Conservation (phyloP, 1,139 yeast species). For the Protomyces macrosporus region DNA sequence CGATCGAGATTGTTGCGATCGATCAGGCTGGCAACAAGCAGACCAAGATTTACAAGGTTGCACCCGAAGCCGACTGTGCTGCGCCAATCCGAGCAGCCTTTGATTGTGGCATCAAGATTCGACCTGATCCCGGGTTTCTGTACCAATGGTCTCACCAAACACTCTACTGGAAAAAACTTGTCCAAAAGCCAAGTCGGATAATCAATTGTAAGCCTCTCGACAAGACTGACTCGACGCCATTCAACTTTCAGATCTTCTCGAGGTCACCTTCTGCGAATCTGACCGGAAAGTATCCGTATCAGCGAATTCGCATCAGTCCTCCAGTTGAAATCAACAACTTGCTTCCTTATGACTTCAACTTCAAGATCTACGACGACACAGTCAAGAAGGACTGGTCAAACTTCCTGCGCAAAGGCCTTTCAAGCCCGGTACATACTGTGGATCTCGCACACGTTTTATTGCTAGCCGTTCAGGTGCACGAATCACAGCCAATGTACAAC, state of each 20-base stretch:
- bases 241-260: slow-evolving; percentile 72
- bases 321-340: slow-evolving; percentile 82
- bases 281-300: slow-evolving; percentile 64
- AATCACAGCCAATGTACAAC: slow-evolving; percentile 43
- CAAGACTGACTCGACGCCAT: slow-evolving; percentile 40
- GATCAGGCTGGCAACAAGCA: slow-evolving; percentile 34
- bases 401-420: slow-evolving; percentile 56
- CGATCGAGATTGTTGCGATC: slow-evolving; percentile 47
- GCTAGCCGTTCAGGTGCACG: slow-evolving; percentile 63
- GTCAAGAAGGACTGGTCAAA: slow-evolving; percentile 68
- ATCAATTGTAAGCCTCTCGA: slow-evolving; percentile 56
- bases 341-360: slow-evolving; percentile 74
- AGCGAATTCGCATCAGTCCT: slow-evolving; percentile 72
- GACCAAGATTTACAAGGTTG: slow-evolving; percentile 31
- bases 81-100: slow-evolving; percentile 71
- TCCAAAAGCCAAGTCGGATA: slow-evolving; percentile 47
- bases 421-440: slow-evolving; percentile 73
- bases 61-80: slow-evolving; percentile 54
- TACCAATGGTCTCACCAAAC: slow-evolving; percentile 64
- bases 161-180: slow-evolving; percentile 61
- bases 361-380: slow-evolving; percentile 71
- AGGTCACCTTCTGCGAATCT: slow-evolving; percentile 46
- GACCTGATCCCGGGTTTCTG: slow-evolving; percentile 53
- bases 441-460: slow-evolving; percentile 65
- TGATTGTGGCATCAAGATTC: slow-evolving; percentile 52